Evolutionary conservation across 1,139 yeast species (phyloP), one percentile per base, ranked within the genome.

Genomic region (Suhomyces chickasaworum): DNA sequence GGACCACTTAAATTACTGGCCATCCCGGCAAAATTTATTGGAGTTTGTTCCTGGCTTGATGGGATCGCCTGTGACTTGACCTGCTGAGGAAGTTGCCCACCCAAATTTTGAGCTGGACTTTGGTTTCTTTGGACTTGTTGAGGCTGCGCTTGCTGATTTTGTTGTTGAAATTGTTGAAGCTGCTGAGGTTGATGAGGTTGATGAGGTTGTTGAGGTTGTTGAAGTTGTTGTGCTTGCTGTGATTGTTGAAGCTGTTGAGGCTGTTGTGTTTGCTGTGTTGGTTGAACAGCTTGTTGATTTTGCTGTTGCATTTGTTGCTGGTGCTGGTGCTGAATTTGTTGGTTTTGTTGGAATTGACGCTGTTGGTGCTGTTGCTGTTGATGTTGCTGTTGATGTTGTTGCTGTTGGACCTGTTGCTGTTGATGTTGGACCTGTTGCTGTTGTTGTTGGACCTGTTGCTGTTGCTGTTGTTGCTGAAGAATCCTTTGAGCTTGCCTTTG

Each of bases 401-500:
- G 44, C 1, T 17, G 37, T 8, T 25, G 23, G 22, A 10, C 42
- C 9, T 29, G 33, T 31, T 31, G 35, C 7, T 15, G 39, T 9
- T 15, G 21, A 20, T 41, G 44, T 2, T 7, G 13, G 9, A 36
- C 36, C 16, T 17, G 37, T 13, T 27, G 23, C 31, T 29, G 48
- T 8, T 31, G 35, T 13, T 23, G 37, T n/a, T 36, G 45, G 21
- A 31, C 47, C 45, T 47, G 53, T 33, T 8, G 51, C 43, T 40
- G 54, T 46, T 43, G 55, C 17, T 25, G 53, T 44, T 44, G 59
- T 27, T 53, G 60, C 31, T 48, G 55, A 21, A 53, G 52, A 39
- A 52, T 47, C 36, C 50, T 49, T 18, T 60, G 59, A 7, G 59
- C 53, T 25, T 47, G 59, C 39, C 55, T 59, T 37, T 53, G 61